Conservation (phyloP, 257 asterid species). For the Solanum pimpinellifolium region DNA sequence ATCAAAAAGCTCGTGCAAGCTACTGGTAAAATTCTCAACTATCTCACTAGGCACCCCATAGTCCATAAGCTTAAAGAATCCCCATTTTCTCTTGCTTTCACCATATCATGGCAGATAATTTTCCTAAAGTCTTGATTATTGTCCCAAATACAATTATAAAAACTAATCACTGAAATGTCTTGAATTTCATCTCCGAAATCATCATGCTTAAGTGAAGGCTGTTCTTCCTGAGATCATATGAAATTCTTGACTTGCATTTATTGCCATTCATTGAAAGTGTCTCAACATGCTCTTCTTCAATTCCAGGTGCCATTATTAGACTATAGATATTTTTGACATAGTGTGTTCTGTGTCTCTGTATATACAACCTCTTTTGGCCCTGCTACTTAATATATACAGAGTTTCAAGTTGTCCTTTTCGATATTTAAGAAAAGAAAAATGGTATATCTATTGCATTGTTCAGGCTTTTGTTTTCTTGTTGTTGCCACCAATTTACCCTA, state of each 20-base stretch:
- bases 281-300: conserved; percentile 8
- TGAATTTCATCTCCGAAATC: neutral
- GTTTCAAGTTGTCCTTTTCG: neutral
- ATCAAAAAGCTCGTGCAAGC: conserved; percentile 7
- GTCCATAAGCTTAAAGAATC: conserved; percentile 12
- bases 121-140: neutral
- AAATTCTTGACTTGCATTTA: conserved; percentile 7
- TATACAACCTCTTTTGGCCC: neutral
- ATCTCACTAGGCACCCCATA: conserved; percentile 9
- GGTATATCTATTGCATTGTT: neutral
- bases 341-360: neutral
- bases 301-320: neutral
- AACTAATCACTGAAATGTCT: conserved; percentile 10
- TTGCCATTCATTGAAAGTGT: neutral
- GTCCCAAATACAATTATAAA: neutral
- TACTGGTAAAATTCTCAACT: neutral
- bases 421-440: neutral
- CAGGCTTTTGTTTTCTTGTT: neutral
- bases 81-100: conserved; percentile 13
- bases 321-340: neutral
- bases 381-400: neutral
- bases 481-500: neutral
- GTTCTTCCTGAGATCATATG: conserved; percentile 10
- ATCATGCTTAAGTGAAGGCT: conserved; percentile 2
- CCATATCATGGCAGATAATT: conserved; percentile 4